Evolutionary conservation across 768 basidiomycete genomes (phyloP), one percentile per base, ranked within the genome.

Genomic region (Russula abietina): DNA sequence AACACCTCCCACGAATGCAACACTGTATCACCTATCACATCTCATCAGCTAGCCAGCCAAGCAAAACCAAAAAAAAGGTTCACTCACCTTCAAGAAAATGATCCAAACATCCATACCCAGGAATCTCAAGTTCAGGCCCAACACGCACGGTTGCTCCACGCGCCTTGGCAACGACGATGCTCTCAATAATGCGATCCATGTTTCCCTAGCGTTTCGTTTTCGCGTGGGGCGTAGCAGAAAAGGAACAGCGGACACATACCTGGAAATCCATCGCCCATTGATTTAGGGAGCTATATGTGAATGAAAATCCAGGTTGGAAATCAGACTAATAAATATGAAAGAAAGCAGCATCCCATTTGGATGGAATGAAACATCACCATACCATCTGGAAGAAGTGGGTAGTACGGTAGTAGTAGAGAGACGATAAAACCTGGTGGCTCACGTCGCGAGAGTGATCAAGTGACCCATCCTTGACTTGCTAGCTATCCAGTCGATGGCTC

Each of bases 1-100:
- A 99, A 82, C 6, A 96, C 90, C 75, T 99, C 95, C 96, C 95
- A 98, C 2, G 97, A 95, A 74, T 99, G 97, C 19, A 97, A 80
- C 51, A 89, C 84, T 10, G 96, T 99, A 71, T 99, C 97, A 51
- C 96, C 96, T 98, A 71, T 36, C n/a, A 26, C 28, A 24, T 36
- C 33, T 4, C 53, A 16, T 24, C 52, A 53, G 6, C 7, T 12
- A 33, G 14, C 38, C 28, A 30, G 28, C 28, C 28, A 2, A 30
- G 28, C 28, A n/a, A n/a, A n/a, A 30, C 3, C 28, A 30, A 30
- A 30, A 30, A 30, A n/a, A n/a, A n/a, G n/a, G n/a, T n/a, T n/a
- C 28, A 5, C 61, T 46, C 58, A 92, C 96, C 96, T 79, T 99
- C 97, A 0, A 98, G 79, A 72, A 98, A 99, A 70, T 98, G 96